phyloP scores from a whole-genome alignment of 441 rosid species.

The Populus tomentosa region DNA sequence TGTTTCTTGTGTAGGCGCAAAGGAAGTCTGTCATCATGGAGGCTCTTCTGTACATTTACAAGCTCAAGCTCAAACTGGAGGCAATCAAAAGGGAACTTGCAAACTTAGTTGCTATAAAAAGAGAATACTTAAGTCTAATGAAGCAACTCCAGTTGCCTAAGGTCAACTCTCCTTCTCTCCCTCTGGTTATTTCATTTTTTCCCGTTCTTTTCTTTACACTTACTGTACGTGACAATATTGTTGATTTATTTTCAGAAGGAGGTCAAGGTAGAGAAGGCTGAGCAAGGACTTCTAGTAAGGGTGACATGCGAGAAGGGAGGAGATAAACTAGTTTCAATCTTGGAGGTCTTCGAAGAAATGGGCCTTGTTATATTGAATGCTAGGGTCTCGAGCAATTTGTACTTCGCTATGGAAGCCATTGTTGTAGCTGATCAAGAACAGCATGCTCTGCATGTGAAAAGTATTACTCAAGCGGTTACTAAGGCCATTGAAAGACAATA shows the following conservation, averaged over 20 bases:
- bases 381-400: slow-evolving; percentile 40
- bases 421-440: slow-evolving; percentile 41
- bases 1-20: slow-evolving; percentile 33
- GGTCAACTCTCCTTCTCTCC: slow-evolving; percentile 23
- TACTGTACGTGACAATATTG: not conserved
- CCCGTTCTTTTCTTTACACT: not conserved
- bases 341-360: slow-evolving; percentile 65
- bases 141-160: slow-evolving; percentile 31
- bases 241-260: slow-evolving; percentile 19
- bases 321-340: slow-evolving; percentile 40
- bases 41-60: slow-evolving; percentile 39
- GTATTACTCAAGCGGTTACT: slow-evolving; percentile 35
- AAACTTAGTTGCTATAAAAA: slow-evolving; percentile 34
- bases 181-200: not conserved
- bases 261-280: slow-evolving; percentile 54
- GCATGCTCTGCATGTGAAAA: slow-evolving; percentile 30
- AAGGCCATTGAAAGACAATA: slow-evolving; percentile 36
- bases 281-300: slow-evolving; percentile 37
- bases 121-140: slow-evolving; percentile 25
- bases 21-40: slow-evolving; percentile 32
- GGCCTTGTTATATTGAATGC: slow-evolving; percentile 54
- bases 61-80: slow-evolving; percentile 49
- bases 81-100: slow-evolving; percentile 39
- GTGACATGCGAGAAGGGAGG: slow-evolving; percentile 43
- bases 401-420: slow-evolving; percentile 62